Conservation (phyloP, 2,329 filamentous ascomycete species). For the Cercospora sp. region DNA sequence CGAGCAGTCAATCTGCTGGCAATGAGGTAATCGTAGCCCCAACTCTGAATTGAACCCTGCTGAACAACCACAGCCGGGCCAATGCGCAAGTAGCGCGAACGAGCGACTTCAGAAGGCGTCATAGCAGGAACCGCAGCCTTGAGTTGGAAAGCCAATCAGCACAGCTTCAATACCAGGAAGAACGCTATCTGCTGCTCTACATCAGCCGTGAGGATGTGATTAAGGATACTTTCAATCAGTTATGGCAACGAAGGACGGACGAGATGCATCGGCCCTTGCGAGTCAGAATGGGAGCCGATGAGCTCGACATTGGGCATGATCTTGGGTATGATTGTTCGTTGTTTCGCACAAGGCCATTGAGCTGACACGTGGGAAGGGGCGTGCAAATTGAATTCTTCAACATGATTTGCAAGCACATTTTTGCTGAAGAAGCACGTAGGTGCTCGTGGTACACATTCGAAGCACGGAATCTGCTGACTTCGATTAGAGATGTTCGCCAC, state of each 20-base stretch:
- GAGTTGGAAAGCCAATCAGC: conserved; percentile 18
- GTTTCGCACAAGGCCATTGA: not conserved
- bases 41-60: not conserved
- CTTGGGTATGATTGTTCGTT: conserved; percentile 54
- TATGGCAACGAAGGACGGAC: conserved; percentile 81
- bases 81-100: conserved; percentile 3
- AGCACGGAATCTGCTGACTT: not conserved
- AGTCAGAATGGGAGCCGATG: conserved; percentile 76
- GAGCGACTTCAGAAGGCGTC: conserved; percentile 8
- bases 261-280: conserved; percentile 85
- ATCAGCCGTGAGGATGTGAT: conserved; percentile 47
- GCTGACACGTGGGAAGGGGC: conserved; percentile 54
- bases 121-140: not conserved
- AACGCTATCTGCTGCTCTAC: conserved; percentile 47
- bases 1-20: conserved; percentile 81
- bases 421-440: conserved; percentile 72
- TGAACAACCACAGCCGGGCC: not conserved
- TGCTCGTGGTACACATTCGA: not conserved
- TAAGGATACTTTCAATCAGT: conserved; percentile 67
- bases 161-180: conserved; percentile 40
- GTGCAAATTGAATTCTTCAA: conserved; percentile 97
- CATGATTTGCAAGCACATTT: conserved; percentile 74
- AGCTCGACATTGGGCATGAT: conserved; percentile 85
- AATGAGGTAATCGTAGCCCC: conserved; percentile 59
- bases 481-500: conserved; percentile 70